These are phyloP conservation scores for Xylaria scruposa DNA, from an alignment of 495 filamentous ascomycete genomes.

Conservation along the genomic window DNA sequence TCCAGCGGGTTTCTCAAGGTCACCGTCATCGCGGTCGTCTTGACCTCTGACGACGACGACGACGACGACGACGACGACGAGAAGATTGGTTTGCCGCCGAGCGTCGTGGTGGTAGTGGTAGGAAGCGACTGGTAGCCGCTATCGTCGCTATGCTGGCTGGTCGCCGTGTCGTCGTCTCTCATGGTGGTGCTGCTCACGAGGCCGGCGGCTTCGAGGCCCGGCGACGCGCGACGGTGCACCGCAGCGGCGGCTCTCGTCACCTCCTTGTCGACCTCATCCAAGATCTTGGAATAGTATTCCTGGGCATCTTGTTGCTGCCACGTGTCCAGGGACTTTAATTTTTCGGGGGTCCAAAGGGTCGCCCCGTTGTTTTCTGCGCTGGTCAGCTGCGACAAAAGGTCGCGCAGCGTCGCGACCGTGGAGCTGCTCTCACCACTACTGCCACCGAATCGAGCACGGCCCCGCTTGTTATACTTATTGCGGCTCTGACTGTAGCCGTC, in stretches of 20 bases:
- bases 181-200: neutral
- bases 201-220: constrained; percentile 40
- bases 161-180: constrained; percentile 46
- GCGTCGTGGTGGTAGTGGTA: neutral
- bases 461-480: too few species aligned
- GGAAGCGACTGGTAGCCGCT: constrained; percentile 55
- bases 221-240: constrained; percentile 46
- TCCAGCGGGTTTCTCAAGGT: constrained; percentile 68
- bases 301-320: constrained; percentile 99
- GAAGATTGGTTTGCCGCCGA: constrained; percentile 28
- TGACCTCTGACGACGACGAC: constrained; percentile 24
- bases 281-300: constrained; percentile 91
- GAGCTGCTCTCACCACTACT: too few species aligned
- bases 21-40: constrained; percentile 29
- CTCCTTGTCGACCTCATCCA: constrained; percentile 87
- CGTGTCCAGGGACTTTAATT: constrained; percentile 85
- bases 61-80: too few species aligned
- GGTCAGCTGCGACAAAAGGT: constrained; percentile 71
- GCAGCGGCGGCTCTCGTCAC: constrained; percentile 56
- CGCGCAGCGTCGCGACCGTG: constrained; percentile 60
- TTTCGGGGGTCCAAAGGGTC: constrained; percentile 76
- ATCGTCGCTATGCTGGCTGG: constrained; percentile 55
- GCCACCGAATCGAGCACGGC: too few species aligned
- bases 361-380: constrained; percentile 69
- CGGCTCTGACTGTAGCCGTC: too few species aligned